Evolutionary conservation across 306 rosid species (phyloP).

Genomic region (Cicer judaicum): DNA sequence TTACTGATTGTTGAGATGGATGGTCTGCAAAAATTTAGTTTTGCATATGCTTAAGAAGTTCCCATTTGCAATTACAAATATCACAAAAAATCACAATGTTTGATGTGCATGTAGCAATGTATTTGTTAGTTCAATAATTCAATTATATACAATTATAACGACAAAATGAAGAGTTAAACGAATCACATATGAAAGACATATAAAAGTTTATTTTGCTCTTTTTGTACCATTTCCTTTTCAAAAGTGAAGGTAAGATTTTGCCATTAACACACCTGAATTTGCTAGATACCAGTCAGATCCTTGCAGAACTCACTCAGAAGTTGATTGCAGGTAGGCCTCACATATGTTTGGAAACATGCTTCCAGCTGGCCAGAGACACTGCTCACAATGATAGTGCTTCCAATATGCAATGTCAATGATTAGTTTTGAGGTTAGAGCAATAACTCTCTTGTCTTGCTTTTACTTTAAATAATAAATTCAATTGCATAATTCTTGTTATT

Average conservation of each 20-base stretch:
- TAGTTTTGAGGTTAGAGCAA: too few species aligned
- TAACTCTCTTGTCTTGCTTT: too few species aligned
- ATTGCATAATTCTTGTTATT: too few species aligned
- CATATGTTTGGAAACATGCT: conserved; percentile 93
- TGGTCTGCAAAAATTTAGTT: conserved; percentile 6
- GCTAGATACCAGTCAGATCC: conserved; percentile 93
- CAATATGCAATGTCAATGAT: too few species aligned
- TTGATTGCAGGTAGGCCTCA: conserved; percentile 88
- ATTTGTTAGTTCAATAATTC: background rate
- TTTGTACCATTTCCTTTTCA: conserved; percentile 22
- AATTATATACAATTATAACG: background rate
- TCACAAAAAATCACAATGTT: conserved; percentile 25
- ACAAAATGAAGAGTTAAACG: conserved; percentile 6
- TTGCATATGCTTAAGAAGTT: background rate
- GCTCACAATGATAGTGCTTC: conserved; percentile 90
- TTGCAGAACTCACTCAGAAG: conserved; percentile 85
- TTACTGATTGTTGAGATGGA: conserved; percentile 20
- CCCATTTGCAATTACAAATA: conserved; percentile 20
- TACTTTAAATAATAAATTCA: too few species aligned
- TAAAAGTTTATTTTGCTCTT: conserved; percentile 9
- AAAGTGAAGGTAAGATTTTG: conserved; percentile 38
- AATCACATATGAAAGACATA: conserved; percentile 17
- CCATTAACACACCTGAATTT: conserved; percentile 78
- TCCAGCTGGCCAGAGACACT: conserved; percentile 91
- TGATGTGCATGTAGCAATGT: conserved; percentile 13